Evolutionary conservation across 345 rosid species (phyloP), one percentile per base, ranked within the genome.

Genomic region (Hirschfeldia incana): DNA sequence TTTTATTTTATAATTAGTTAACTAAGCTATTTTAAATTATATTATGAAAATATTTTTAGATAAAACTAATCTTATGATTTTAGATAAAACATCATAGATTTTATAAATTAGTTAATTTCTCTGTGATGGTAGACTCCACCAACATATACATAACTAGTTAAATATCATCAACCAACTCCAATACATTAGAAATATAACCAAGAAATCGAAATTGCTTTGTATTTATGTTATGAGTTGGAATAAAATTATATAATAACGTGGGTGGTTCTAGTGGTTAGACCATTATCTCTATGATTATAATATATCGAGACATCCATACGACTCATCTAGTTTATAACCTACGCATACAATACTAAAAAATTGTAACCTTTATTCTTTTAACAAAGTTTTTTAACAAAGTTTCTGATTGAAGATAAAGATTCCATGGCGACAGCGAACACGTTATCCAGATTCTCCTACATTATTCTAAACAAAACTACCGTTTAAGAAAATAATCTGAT

Each of bases 391-490:
- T 49, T 49, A 2, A 62, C 58, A 17, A 80, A 67, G 70, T 79
- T 68, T 79, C 58, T 28, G 82, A 68, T 26, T 79, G 36, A 68
- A 79, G 75, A 63, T 53, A 53, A 74, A 80, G 75, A 80, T 69
- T 80, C 79, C 75, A 28, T 36, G 30, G 6, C 69, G 79, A 29
- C 70, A 63, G 9, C 37, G 65, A 74, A 69, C 75, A 79, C 78
- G 78, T 79, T 73, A 73, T 67, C 78, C 62, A 61, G 65, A 79
- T 79, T 68, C 73, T 39, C 27, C 55, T 32, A 58, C 55, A 59
- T 21, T 61, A 66, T 73, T 34, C 7, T 5, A 72, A 29, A 59
- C 60, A 71, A 44, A 55, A 57, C 32, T 15, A 7, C 70, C 46
- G 36, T 70, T 65, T 33, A 64, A 51, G 17, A 76, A 46, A 61